A percentile compares a stretch with the other conserved stretches of the same genome.
phyloP scores from a whole-genome alignment of 176 grass and related monocot species.

The Triticum dicoccoides region DNA sequence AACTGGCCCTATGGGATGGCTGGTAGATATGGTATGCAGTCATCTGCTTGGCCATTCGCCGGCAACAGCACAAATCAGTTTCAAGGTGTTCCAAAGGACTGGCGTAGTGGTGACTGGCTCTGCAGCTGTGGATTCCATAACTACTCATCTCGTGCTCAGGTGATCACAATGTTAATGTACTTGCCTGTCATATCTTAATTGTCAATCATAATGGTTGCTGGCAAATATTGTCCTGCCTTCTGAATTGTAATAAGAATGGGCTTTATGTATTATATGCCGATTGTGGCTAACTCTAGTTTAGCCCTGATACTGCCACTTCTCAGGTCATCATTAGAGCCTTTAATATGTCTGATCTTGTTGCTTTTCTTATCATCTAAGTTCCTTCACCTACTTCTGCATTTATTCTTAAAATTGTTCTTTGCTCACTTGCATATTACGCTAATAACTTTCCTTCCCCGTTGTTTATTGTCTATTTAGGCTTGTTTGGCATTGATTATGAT shows the following conservation, averaged over 20 bases:
- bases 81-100: constrained; percentile 63
- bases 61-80: constrained; percentile 44
- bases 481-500: not conserved
- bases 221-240: not conserved
- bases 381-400: not conserved
- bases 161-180: constrained; percentile 22
- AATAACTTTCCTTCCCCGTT: not conserved
- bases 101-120: constrained; percentile 93
- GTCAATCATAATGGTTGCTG: not conserved
- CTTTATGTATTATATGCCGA: not conserved
- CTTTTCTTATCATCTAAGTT: not conserved
- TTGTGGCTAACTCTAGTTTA: not conserved
- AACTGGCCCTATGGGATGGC: constrained; percentile 56
- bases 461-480: not conserved
- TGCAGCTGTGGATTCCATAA: constrained; percentile 97
- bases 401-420: not conserved
- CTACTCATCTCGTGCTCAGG: constrained; percentile 90
- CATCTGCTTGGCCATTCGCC: constrained; percentile 48
- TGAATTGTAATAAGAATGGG: not conserved
- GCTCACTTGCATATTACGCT: not conserved
- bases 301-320: not conserved
- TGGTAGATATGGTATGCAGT: constrained; percentile 61
- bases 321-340: constrained; percentile 6
- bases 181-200: not conserved
- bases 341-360: not conserved